phyloP scores from a whole-genome alignment of 257 asterid species.

The Ophiorrhiza pumila region DNA sequence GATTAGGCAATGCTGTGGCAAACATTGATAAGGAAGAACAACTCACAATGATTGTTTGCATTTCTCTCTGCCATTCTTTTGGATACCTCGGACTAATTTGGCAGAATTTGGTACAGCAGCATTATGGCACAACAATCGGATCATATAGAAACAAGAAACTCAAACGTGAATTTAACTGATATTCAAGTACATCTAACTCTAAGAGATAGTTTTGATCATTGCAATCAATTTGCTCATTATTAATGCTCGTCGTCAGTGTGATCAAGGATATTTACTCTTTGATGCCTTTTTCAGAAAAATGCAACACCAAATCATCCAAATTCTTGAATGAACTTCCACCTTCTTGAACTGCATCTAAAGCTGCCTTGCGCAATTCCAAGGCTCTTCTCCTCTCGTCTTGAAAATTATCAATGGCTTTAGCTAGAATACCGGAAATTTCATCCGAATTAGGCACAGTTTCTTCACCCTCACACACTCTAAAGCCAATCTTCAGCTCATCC shows the following conservation, averaged over 20 bases:
- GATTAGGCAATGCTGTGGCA: too few species aligned
- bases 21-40: too few species aligned
- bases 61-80: too few species aligned
- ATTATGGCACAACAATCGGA: neutral
- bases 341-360: conserved; percentile 38
- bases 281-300: conserved; percentile 25
- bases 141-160: neutral
- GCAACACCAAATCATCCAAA: conserved; percentile 32
- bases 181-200: too few species aligned
- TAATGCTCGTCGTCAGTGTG: neutral
- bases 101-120: too few species aligned
- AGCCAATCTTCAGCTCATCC: conserved; percentile 50
- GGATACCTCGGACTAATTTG: too few species aligned
- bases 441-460: conserved; percentile 37
- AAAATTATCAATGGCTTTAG: conserved; percentile 28
- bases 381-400: conserved; percentile 23
- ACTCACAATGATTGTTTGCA: too few species aligned
- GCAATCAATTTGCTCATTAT: neutral
- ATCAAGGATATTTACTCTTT: neutral
- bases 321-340: conserved; percentile 54
- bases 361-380: conserved; percentile 27
- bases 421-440: conserved; percentile 33
- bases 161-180: too few species aligned
- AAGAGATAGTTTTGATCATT: too few species aligned
- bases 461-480: conserved; percentile 60